phyloP scores from a whole-genome alignment of 2,329 filamentous ascomycete genomes.

The Pestalotiopsis sp. region DNA sequence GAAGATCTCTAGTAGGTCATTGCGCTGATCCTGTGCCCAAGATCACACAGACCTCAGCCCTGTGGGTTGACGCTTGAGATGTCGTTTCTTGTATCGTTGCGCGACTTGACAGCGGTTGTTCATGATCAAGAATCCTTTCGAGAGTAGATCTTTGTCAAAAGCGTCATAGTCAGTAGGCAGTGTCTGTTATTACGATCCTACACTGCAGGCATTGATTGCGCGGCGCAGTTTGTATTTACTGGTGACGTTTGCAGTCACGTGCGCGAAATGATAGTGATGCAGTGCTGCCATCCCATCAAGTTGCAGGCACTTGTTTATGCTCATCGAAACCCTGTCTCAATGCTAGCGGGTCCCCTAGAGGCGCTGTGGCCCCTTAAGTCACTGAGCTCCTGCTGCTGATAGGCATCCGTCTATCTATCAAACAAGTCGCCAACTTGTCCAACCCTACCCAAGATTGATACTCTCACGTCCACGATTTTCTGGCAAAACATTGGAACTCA shows the following conservation, averaged over 20 bases:
- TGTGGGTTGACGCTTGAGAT: neutral
- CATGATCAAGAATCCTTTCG: neutral
- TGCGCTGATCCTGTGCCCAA: neutral
- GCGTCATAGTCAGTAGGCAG: neutral
- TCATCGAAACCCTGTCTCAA: neutral
- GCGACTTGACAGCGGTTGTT: neutral
- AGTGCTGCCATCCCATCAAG: neutral
- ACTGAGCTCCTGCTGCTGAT: neutral
- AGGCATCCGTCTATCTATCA: neutral
- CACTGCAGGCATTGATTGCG: neutral
- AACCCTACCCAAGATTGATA: neutral
- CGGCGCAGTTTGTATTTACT: neutral
- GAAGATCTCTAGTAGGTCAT: neutral
- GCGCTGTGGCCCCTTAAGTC: neutral
- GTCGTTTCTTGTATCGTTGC: neutral
- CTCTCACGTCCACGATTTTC: neutral
- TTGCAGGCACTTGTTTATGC: neutral
- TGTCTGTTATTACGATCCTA: neutral
- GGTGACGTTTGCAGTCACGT: neutral
- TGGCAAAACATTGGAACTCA: neutral
- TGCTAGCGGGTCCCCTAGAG: neutral
- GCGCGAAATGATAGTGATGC: neutral
- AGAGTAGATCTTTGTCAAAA: neutral
- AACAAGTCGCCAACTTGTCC: conserved; percentile 4
- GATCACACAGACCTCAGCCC: neutral